Percentiles rank a stretch among this genome's conserved stretches.
These are phyloP conservation scores for Tulasnella sp. DNA, from an alignment of 768 basidiomycete species.

Conservation along the genomic window DNA sequence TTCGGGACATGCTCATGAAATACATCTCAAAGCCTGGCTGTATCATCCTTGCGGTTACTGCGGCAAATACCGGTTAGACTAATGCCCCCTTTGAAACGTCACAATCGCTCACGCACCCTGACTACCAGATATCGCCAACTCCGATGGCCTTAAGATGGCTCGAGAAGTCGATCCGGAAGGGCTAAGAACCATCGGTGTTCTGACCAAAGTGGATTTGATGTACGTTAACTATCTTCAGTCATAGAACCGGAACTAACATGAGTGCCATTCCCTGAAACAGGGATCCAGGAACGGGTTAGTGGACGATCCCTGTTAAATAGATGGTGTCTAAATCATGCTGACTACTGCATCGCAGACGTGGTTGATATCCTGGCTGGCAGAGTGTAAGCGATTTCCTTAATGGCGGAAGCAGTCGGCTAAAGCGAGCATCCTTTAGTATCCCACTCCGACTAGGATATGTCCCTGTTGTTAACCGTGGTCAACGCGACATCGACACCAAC, in stretches of 20 bases:
- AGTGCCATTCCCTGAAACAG: slow-evolving; percentile 48
- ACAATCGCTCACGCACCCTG: not conserved
- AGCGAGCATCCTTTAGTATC: slow-evolving; percentile 49
- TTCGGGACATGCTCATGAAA: slow-evolving; percentile 93
- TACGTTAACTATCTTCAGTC: slow-evolving; percentile 48
- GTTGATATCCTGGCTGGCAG: slow-evolving; percentile 98
- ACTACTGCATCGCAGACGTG: slow-evolving; percentile 64
- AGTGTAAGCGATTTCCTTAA: slow-evolving; percentile 48
- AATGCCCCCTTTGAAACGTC: not conserved
- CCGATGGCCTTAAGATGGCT: slow-evolving; percentile 94
- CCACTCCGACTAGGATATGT: slow-evolving; percentile 96
- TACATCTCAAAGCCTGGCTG: slow-evolving; percentile 94
- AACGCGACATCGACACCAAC: slow-evolving; percentile 90
- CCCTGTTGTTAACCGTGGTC: slow-evolving; percentile 97
- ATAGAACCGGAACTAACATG: not conserved
- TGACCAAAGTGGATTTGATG: slow-evolving; percentile 99
- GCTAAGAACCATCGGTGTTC: slow-evolving; percentile 93
- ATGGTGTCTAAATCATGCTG: not conserved
- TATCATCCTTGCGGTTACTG: slow-evolving; percentile 95
- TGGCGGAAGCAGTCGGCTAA: not conserved
- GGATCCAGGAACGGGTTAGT: slow-evolving; percentile 73
- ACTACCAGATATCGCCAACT: slow-evolving; percentile 87
- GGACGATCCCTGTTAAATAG: not conserved
- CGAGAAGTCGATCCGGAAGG: slow-evolving; percentile 98
- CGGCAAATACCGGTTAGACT: slow-evolving; percentile 65